These are phyloP conservation scores for Euptelea pleiosperma DNA, from an alignment of 164 flowering plant genomes.

Conservation along the genomic window DNA sequence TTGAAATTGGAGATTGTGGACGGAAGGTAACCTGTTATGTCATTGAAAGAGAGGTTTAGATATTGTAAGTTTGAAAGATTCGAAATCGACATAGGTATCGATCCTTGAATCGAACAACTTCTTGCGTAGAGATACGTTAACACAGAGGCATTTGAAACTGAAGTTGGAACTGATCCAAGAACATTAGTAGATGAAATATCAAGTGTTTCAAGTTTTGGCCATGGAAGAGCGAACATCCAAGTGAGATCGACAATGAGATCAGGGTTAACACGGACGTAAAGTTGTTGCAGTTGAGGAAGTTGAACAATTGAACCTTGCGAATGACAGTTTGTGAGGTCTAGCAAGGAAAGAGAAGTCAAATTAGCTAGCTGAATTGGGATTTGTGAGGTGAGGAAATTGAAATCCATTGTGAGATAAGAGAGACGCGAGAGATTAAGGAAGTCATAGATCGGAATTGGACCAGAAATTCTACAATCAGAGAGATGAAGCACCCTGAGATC, in stretches of 20 bases:
- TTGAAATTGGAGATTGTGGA: constrained; percentile 14
- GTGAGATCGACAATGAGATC: constrained; percentile 9
- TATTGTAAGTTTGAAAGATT: constrained; percentile 18
- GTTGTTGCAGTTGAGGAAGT: constrained; percentile 18
- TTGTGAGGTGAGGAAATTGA: constrained; percentile 13
- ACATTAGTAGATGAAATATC: background rate
- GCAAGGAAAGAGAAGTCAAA: constrained; percentile 13
- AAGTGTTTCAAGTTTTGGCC: constrained; percentile 11
- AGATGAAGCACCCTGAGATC: constrained; percentile 19
- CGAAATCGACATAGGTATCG: constrained; percentile 17
- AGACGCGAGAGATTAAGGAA: constrained; percentile 20
- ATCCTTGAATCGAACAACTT: constrained; percentile 21
- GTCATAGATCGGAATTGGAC: constrained; percentile 10
- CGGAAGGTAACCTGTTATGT: constrained; percentile 19
- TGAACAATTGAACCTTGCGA: constrained; percentile 11
- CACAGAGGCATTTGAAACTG: constrained; percentile 14
- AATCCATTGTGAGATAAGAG: constrained; percentile 9
- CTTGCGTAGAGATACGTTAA: background rate
- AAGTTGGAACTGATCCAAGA: constrained; percentile 3
- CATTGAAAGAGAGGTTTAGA: constrained; percentile 18
- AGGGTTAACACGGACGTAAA: constrained; percentile 9
- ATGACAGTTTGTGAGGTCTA: constrained; percentile 9
- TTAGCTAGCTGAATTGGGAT: constrained; percentile 19
- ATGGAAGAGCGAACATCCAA: constrained; percentile 12
- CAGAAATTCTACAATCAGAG: constrained; percentile 17